These are phyloP conservation scores for Rhodotorula diobovata DNA, from an alignment of 768 basidiomycete species.

Conservation along the genomic window DNA sequence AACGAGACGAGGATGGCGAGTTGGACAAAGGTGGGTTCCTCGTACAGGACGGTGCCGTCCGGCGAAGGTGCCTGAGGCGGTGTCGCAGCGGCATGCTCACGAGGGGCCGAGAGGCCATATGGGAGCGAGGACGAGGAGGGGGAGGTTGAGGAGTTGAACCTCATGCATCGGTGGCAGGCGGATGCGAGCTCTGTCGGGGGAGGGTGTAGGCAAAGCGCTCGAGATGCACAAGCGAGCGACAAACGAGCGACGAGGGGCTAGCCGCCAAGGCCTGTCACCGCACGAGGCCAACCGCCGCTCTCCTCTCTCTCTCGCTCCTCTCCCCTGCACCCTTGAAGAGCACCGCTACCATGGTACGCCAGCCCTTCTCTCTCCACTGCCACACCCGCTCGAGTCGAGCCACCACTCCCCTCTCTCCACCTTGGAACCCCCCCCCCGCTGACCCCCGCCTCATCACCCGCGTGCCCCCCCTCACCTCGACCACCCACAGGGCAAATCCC, in stretches of 20 bases:
- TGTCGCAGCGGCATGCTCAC: slow-evolving; percentile 11
- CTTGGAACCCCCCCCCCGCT: neutral
- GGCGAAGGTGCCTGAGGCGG: neutral
- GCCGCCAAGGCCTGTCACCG: no score
- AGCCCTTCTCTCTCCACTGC: neutral
- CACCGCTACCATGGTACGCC: neutral
- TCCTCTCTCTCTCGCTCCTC: neutral
- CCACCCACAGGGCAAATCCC: slow-evolving; percentile 73
- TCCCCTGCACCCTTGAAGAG: neutral
- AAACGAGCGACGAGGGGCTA: no score
- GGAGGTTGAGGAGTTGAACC: neutral
- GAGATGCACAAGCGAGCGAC: no score
- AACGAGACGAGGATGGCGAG: slow-evolving; percentile 57
- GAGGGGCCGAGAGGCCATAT: neutral
- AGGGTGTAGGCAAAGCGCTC: no score
- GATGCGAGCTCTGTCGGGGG: neutral
- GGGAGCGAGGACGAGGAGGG: neutral
- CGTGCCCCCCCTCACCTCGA: neutral
- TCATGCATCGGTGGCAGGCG: neutral
- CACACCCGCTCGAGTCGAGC: neutral
- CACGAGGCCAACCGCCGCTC: neutral
- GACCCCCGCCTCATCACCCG: no score
- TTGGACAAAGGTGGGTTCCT: slow-evolving; percentile 45
- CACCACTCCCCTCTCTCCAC: neutral
- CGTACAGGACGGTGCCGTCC: slow-evolving; percentile 40